Evolutionary conservation across 2,329 filamentous ascomycete species (phyloP), one percentile per base, ranked within the genome.

Genomic region (Dothideomycetes sp.): DNA sequence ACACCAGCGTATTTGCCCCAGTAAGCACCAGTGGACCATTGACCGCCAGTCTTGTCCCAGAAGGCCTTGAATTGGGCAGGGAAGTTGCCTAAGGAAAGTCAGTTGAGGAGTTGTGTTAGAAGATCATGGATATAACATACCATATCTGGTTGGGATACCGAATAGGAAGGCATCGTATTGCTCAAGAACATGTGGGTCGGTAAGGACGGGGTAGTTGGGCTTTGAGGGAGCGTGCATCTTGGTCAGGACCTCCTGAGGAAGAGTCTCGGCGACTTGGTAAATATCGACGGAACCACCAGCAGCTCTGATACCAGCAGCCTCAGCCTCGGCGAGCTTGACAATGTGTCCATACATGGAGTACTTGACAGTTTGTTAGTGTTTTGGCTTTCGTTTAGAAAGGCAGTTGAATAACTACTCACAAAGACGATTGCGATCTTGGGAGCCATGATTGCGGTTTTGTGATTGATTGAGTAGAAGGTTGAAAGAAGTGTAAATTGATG

Each of bases 321-420:
- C 88, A 48, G 87, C 86, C 63, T 91, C 79, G 55, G 89, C 91
- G 54, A 95, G 63, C 59, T 79, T 67, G 65, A 73, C 69, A 65
- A 95, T 81, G 68, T 95, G 88, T 66, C 91, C 89, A 67, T 89
- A 94, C 76, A 87, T 84, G 51, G 86, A 93, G 70, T 94, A 94
- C 84, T 91, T 19, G 9, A 31, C 37, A 10, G 12, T 12, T 33
- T 31, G 32, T 45, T 27, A 27, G n/a, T n/a, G n/a, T n/a, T n/a
- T n/a, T n/a, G n/a, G 22, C 22, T 27, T 27, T 27, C 7, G 12
- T 27, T 7, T 27, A 27, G 22, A 27, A 7, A 7, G 7, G 22
- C 7, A 12, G 22, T 12, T 27, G 7, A 7, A 27, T 39, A 45
- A 36, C 10, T 33, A 75, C 82, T 52, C 72, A 88, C 84, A 64